phyloP scores from a whole-genome alignment of 352 stramenopile species.

The Phytophthora citricola region DNA sequence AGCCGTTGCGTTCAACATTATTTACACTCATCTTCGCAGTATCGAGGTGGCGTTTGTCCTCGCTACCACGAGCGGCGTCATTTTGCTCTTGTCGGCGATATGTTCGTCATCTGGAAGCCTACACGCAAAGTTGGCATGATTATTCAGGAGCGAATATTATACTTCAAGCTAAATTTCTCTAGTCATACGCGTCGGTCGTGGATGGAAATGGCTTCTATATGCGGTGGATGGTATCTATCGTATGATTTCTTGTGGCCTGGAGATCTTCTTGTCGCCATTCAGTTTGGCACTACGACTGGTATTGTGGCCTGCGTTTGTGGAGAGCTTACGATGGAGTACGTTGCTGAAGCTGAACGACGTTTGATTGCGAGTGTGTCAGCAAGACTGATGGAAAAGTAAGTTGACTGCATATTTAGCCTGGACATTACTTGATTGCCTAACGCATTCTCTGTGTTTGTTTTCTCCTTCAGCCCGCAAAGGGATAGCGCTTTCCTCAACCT shows the following conservation, averaged over 20 bases:
- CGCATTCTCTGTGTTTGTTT: conserved; percentile 6
- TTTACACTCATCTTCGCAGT: conserved; percentile 83
- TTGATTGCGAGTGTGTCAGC: conserved; percentile 61
- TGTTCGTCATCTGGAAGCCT: conserved; percentile 88
- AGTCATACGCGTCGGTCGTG: conserved; percentile 61
- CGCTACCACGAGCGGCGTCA: conserved; percentile 76
- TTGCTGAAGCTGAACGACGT: conserved; percentile 67
- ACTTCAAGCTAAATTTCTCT: conserved; percentile 64
- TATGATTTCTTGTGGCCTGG: conserved; percentile 74
- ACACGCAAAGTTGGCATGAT: conserved; percentile 82
- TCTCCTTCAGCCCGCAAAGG: conserved; percentile 54
- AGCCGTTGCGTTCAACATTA: conserved; percentile 87
- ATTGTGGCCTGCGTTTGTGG: conserved; percentile 75
- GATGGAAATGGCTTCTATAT: conserved; percentile 64
- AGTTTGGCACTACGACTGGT: conserved; percentile 76
- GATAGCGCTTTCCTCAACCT: conserved; percentile 71
- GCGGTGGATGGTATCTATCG: conserved; percentile 64
- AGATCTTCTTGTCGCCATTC: conserved; percentile 77
- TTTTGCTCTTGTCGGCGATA: conserved; percentile 78
- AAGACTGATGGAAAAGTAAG: conserved; percentile 54
- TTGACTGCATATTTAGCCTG: too few species aligned
- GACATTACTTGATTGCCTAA: conserved; percentile 4
- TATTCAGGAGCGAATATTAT: conserved; percentile 80
- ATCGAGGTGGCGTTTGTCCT: conserved; percentile 87
- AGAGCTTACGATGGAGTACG: conserved; percentile 71